Evolutionary conservation across 441 rosid species (phyloP).

Genomic region (Mallotus japonicus): DNA sequence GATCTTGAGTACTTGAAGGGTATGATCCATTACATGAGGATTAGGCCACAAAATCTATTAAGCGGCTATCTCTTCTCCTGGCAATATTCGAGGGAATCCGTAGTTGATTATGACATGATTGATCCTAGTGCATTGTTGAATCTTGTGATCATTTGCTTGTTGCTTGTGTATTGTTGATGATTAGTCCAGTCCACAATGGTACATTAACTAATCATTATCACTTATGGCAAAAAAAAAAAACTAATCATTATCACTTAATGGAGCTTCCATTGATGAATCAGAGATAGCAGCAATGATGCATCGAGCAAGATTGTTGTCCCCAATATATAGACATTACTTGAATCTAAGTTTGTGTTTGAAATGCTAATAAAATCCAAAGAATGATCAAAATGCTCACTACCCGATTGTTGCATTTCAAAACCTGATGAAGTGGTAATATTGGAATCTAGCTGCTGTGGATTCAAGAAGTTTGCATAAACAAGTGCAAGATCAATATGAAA

Average conservation of each 20-base stretch:
- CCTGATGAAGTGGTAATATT: conserved; percentile 8
- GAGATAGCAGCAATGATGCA: conserved; percentile 24
- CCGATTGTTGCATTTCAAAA: conserved; percentile 26
- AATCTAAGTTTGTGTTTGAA: conserved; percentile 14
- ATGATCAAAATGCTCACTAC: conserved; percentile 21
- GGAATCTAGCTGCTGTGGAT: conserved; percentile 40
- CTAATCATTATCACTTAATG: conserved; percentile 27
- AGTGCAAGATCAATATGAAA: conserved; percentile 57
- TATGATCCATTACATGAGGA: conserved; percentile 32
- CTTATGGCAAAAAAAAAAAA: no score
- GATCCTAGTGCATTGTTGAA: conserved; percentile 23
- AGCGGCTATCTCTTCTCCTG: conserved; percentile 49
- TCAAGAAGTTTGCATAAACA: conserved; percentile 78
- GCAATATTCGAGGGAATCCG: conserved; percentile 68
- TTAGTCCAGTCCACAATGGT: conserved; percentile 29
- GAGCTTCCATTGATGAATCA: conserved; percentile 26
- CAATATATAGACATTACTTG: conserved; percentile 13
- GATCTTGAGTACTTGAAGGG: conserved; percentile 40
- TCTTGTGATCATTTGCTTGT: conserved; percentile 17
- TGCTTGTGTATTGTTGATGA: conserved; percentile 22
- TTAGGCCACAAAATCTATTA: conserved; percentile 45
- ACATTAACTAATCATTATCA: no score
- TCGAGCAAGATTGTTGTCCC: conserved; percentile 28
- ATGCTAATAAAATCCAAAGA: conserved; percentile 20
- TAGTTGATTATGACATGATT: conserved; percentile 16